Percentiles rank a stretch among this genome's conserved stretches.
phyloP scores from a whole-genome alignment of 2,329 filamentous ascomycete genomes.

The Diaporthe velutina region DNA sequence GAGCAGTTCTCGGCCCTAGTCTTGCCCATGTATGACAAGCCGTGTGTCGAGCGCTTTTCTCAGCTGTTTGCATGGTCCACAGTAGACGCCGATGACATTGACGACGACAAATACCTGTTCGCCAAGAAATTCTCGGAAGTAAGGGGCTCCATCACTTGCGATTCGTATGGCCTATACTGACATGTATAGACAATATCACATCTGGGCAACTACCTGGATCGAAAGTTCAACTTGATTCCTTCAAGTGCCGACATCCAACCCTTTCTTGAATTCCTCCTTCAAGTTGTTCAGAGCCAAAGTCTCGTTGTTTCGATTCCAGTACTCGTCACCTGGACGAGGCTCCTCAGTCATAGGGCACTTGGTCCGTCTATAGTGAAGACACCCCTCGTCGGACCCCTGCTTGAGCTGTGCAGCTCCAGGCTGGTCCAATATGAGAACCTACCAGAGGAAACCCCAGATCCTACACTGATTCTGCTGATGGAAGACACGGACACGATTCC shows the following conservation, averaged over 20 bases:
- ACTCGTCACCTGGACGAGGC: slow-evolving; percentile 88
- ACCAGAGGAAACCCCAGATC: slow-evolving; percentile 83
- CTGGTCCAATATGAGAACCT: slow-evolving; percentile 90
- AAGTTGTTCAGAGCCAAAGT: slow-evolving; percentile 86
- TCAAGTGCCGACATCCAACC: slow-evolving; percentile 74
- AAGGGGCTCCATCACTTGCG: slow-evolving; percentile 44
- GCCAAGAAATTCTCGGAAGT: slow-evolving; percentile 96
- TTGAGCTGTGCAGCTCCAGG: slow-evolving; percentile 86
- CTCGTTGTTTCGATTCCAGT: slow-evolving; percentile 94
- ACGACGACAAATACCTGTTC: slow-evolving; percentile 92
- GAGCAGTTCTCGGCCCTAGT: slow-evolving; percentile 84
- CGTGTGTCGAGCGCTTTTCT: slow-evolving; percentile 78
- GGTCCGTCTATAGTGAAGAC: slow-evolving; percentile 72
- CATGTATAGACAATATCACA: slow-evolving; percentile 80
- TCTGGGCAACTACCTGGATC: slow-evolving; percentile 85
- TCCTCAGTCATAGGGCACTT: slow-evolving; percentile 80
- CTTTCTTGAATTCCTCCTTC: slow-evolving; percentile 84
- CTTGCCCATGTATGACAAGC: slow-evolving; percentile 81
- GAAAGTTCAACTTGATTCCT: slow-evolving; percentile 77
- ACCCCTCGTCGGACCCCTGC: slow-evolving; percentile 78
- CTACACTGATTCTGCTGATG: slow-evolving; percentile 84
- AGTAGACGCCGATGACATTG: slow-evolving; percentile 84
- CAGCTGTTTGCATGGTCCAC: slow-evolving; percentile 84
- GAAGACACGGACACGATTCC: slow-evolving; percentile 97
- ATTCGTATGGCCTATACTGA: slow-evolving; percentile 33